Conservation (phyloP, 225 moss, liverwort and hornwort species). For the Pseudisothecium myosuroides region DNA sequence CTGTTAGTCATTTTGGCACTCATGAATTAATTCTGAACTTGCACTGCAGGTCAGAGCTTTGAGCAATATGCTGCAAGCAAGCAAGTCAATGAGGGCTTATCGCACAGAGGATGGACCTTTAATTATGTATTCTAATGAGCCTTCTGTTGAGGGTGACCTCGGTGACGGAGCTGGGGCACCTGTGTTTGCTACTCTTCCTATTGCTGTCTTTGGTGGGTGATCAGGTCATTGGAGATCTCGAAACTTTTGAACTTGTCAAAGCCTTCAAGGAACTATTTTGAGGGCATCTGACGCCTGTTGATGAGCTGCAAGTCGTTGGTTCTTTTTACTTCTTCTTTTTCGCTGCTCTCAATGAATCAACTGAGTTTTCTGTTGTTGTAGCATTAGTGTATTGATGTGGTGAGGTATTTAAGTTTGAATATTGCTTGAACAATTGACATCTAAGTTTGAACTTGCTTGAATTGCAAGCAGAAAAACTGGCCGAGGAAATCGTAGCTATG, state of each 20-base stretch:
- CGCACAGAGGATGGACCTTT: constrained; percentile 53
- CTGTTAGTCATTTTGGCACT: not conserved
- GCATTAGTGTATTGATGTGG: not conserved
- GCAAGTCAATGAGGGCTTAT: constrained; percentile 84
- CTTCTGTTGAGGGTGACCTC: constrained; percentile 46
- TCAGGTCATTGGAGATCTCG: not conserved
- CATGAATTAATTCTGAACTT: not conserved
- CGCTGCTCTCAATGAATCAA: not conserved
- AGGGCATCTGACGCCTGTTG: not conserved
- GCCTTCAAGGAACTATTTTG: not conserved
- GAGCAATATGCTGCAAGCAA: constrained; percentile 41
- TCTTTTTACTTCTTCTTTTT: not conserved
- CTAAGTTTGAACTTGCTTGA: not conserved
- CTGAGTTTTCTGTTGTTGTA: not conserved
- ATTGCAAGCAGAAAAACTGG: constrained; percentile 55
- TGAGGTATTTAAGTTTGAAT: not conserved
- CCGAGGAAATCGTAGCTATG: constrained; percentile 62
- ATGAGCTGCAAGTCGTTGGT: not conserved
- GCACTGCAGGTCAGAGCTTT: constrained; percentile 48
- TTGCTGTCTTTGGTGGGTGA: constrained; percentile 59
- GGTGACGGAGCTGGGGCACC: constrained; percentile 86
- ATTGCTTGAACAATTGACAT: no score
- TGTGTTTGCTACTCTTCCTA: constrained; percentile 64
- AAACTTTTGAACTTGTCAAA: not conserved
- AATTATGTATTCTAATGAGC: constrained; percentile 46